Evolutionary conservation across 2,329 filamentous ascomycete species (phyloP), one percentile per base, ranked within the genome.

Genomic region (Alternaria conjuncta): DNA sequence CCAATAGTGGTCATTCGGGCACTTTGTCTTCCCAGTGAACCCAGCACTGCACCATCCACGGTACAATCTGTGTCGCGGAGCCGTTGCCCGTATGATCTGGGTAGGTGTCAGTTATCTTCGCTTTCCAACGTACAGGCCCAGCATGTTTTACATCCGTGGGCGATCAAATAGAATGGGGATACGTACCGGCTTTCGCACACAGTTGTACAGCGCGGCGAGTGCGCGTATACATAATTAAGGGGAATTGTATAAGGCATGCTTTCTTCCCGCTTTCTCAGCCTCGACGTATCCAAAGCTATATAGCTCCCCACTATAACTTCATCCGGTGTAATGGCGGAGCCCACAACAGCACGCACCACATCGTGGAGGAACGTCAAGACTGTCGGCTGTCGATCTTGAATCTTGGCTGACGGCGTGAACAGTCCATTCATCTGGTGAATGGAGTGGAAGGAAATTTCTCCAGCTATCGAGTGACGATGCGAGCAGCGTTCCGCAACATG

Each of bases 181-280:
- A 36, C 32, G 32, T 36, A 36, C 32, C 4, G 15, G 32, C 15
- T n/a, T 36, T n/a, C 32, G 15, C 15, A 36, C 4, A 36, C 32
- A n/a, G 15, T n/a, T 0, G 4, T n/a, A 4, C 32, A 36, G 32
- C 15, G 15, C 32, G 32, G 32, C 4, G 15, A 3, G 32, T 36
- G 15, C 15, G 15, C 32, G 15, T 36, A 36, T 36, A n/a, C 5
- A n/a, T 5, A 36, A n/a, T 3, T 7, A n/a, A 1, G 32, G 32
- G 5, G 32, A n/a, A 9, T 3, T 9, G 3, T 10, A 3, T 1
- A 36, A 5, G 2, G 7, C 13, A 36, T 36, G 4, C 0, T 36
- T 4, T n/a, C 32, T n/a, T 36, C 32, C 13, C 32, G 8, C 15
- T n/a, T 36, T n/a, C 15, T 36, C 32, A n/a, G 15, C 15, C 32